Conservation (phyloP, 495 filamentous ascomycete genomes). For the Talaromyces trachyspermus region DNA sequence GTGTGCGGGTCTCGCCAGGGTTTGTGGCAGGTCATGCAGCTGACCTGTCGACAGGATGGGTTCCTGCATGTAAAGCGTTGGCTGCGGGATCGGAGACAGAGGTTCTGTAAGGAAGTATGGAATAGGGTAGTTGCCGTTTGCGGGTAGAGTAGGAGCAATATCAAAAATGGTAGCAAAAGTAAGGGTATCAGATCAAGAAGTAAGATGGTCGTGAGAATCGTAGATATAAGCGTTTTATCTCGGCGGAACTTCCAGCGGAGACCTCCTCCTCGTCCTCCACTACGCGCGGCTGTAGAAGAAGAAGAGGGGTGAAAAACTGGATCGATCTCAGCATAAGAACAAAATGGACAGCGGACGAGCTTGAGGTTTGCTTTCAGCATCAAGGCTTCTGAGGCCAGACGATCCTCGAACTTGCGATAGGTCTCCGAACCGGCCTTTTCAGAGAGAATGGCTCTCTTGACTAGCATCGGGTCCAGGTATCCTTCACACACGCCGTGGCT, state of each 20-base stretch:
- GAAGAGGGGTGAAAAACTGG: constrained; percentile 58
- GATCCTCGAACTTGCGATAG: constrained; percentile 64
- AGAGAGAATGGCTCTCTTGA: constrained; percentile 62
- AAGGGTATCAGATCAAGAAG: constrained; percentile 47
- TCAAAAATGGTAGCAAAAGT: constrained; percentile 40
- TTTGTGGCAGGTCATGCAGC: constrained; percentile 69
- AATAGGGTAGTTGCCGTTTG: constrained; percentile 34
- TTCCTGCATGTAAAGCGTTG: constrained; percentile 68
- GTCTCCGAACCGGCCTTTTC: constrained; percentile 62
- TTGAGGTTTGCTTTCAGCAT: constrained; percentile 59
- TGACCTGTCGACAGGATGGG: constrained; percentile 54
- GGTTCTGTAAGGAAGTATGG: constrained; percentile 48
- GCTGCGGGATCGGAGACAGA: constrained; percentile 56
- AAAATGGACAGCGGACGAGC: constrained; percentile 85
- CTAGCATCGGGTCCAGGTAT: constrained; percentile 55
- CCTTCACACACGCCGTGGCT: constrained; percentile 61
- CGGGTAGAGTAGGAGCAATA: constrained; percentile 33
- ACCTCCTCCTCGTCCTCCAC: constrained; percentile 9
- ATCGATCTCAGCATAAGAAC: constrained; percentile 81
- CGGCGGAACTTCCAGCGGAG: constrained; percentile 43
- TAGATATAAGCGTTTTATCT: constrained; percentile 34
- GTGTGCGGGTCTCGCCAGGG: constrained; percentile 60
- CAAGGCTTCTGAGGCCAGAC: constrained; percentile 66
- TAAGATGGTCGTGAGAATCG: constrained; percentile 27
- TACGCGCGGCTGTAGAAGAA: constrained; percentile 11